Base-by-base conservation (phyloP, 2,329 filamentous ascomycete genomes). In the Fusarium sp. region DNA sequence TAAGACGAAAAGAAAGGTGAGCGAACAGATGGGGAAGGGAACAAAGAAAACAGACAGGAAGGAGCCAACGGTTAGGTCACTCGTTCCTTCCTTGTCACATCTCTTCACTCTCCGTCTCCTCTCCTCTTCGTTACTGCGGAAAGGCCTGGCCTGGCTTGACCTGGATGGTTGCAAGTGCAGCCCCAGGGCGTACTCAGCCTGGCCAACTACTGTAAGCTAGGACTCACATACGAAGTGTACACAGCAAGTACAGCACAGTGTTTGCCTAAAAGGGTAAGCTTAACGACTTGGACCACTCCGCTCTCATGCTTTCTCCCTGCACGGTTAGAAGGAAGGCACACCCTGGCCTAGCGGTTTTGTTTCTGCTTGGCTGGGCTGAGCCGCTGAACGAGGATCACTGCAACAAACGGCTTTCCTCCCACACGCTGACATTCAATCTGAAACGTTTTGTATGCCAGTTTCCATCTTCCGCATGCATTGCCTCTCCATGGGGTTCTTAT, bases 91-190 rank as follows among this genome's bases (percentile, higher is more conserved):
- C 30, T 32, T 47, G 67, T 67, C 64, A 69, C 58, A 65, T 67
- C 65, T 63, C 54, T 45, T 54, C 66, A 32, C 20, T 13, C 16
- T 34, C 32, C 38, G 48, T 56, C 56, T 53, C 34, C 48, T 56
- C 47, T 54, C 12, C 47, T 38, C 34, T n/a, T 38, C 34, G 34
- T 18, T 67, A 65, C 68, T 69, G 55, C 59, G 64, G 68, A 56
- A 71, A 71, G 59, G 49, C 58, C 68, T 69, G 55, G 61, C 46
- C 58, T 64, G 57, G 60, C 60, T 65, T 49, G 63, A 32, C 40
- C 46, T 68, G 62, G 57, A 62, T 70, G 56, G 66, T 58, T 67
- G 56, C 61, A 65, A 58, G 48, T 55, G 58, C 67, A 71, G 66
- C 43, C 53, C 53, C 57, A 57, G 67, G 63, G 63, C 40, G 58